Percentiles rank a stretch among this genome's conserved stretches.
phyloP scores from a whole-genome alignment of 2,329 filamentous ascomycete species.

The Westerdykella sp. region DNA sequence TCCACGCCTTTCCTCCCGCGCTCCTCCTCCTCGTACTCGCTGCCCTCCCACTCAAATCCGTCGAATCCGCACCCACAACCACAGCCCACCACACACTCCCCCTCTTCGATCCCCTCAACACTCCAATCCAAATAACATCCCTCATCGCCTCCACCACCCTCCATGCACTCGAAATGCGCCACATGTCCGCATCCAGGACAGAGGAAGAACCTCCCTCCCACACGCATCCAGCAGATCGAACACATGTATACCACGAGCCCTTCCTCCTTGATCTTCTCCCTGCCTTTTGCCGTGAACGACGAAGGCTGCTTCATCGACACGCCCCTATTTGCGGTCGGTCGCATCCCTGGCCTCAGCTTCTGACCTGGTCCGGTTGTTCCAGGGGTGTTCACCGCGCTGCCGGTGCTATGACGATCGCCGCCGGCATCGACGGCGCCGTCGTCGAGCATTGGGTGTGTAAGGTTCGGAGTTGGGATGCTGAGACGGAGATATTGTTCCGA shows the following conservation, averaged over 20 bases:
- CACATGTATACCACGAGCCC: conserved; percentile 19
- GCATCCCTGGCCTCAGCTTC: neutral
- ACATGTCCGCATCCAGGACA: conserved; percentile 34
- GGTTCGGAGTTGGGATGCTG: conserved; percentile 18
- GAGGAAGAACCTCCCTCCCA: conserved; percentile 31
- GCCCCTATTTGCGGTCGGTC: neutral
- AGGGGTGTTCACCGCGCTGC: neutral
- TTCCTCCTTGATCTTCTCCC: neutral
- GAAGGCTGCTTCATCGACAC: neutral
- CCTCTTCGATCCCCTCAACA: conserved; percentile 13
- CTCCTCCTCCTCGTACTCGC: conserved; percentile 24
- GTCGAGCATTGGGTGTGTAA: conserved; percentile 3
- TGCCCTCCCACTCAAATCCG: conserved; percentile 18
- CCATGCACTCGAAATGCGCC: conserved; percentile 34
- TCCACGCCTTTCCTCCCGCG: conserved; percentile 18
- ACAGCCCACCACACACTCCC: conserved; percentile 28
- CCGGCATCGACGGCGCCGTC: conserved; percentile 14
- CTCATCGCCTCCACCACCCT: conserved; percentile 10
- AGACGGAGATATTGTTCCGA: conserved; percentile 28
- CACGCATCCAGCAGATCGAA: conserved; percentile 35
- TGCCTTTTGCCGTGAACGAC: neutral
- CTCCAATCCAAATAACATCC: conserved; percentile 4
- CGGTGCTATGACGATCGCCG: neutral
- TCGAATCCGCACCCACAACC: conserved; percentile 26
- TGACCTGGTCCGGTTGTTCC: neutral